phyloP scores from a whole-genome alignment of 177 flowering plant genomes.

The Vitis hybrid region DNA sequence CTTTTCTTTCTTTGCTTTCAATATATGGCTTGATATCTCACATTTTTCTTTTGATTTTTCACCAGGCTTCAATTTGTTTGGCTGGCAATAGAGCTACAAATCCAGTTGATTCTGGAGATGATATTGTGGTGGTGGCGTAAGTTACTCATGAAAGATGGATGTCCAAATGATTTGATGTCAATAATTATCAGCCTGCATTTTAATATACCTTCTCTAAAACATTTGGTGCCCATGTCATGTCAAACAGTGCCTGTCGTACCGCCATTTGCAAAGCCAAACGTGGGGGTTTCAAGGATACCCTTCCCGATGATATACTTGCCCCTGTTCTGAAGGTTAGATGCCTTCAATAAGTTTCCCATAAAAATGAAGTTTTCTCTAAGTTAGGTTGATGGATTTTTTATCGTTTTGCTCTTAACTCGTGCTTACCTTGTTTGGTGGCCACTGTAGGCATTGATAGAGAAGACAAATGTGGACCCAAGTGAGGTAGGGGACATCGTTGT shows the following conservation, averaged over 20 bases:
- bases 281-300: conserved; percentile 75
- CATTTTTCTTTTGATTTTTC: background rate
- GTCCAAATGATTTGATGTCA: background rate
- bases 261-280: conserved; percentile 68
- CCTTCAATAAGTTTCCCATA: background rate
- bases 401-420: background rate
- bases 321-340: conserved; percentile 56
- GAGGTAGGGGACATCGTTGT: conserved; percentile 79
- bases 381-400: background rate
- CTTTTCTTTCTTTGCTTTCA: background rate
- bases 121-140: conserved; percentile 78
- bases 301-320: conserved; percentile 65
- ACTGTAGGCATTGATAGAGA: conserved; percentile 58
- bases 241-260: conserved; percentile 57
- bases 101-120: conserved; percentile 58
- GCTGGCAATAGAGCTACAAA: conserved; percentile 78
- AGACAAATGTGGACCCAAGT: conserved; percentile 45
- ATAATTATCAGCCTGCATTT: background rate
- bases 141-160: conserved; percentile 14
- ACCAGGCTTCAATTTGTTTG: conserved; percentile 66
- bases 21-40: too few species aligned
- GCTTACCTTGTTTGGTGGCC: background rate
- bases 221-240: background rate
- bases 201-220: background rate
- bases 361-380: background rate